phyloP scores from a whole-genome alignment of 2,329 filamentous ascomycete species.

The Neonectria punicea region DNA sequence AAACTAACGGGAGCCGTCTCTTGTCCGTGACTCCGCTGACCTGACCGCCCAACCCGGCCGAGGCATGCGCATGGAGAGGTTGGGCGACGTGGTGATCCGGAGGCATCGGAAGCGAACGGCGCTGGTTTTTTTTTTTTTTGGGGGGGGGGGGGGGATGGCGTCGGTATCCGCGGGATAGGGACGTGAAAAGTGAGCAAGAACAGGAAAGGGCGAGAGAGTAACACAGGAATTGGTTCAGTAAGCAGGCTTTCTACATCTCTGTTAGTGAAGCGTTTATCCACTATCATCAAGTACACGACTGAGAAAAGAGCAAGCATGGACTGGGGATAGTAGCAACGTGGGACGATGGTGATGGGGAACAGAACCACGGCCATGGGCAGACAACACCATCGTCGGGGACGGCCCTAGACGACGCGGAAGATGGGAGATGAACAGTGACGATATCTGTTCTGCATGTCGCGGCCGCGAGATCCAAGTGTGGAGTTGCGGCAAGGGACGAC shows the following conservation, averaged over 20 bases:
- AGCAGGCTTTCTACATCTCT: background rate
- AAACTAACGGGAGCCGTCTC: constrained; percentile 8
- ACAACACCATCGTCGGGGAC: constrained; percentile 33
- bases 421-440: constrained; percentile 1
- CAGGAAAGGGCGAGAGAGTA: too few species aligned
- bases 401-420: background rate
- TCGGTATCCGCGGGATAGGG: background rate
- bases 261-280: background rate
- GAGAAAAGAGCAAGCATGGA: constrained; percentile 2
- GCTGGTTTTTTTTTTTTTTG: background rate
- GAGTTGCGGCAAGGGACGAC: background rate
- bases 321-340: background rate
- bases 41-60: background rate
- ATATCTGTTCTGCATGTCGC: background rate
- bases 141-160: too few species aligned
- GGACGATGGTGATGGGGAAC: constrained; percentile 27
- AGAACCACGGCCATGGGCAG: constrained; percentile 25
- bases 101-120: constrained; percentile 1
- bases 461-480: background rate
- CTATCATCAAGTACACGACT: background rate
- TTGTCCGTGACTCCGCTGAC: constrained; percentile 22
- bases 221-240: background rate
- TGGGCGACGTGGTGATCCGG: background rate
- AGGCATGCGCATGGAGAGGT: background rate
- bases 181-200: background rate